Percentiles rank a stretch among this genome's conserved stretches.
Conservation (phyloP, 2,329 filamentous ascomycete species). For the Colletotrichum ledebouriae region DNA sequence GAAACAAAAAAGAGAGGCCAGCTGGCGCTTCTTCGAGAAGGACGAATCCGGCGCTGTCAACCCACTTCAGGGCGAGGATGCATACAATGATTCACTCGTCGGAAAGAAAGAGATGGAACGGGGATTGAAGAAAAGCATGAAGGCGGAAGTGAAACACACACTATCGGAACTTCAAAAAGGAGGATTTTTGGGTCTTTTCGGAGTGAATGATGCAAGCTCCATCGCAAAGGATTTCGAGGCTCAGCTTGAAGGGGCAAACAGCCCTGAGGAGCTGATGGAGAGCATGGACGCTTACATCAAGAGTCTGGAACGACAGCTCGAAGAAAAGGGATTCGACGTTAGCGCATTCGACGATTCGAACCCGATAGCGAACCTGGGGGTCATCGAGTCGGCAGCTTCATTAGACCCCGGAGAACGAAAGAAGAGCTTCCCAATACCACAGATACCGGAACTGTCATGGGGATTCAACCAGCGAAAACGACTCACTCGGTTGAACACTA, state of each 20-base stretch:
- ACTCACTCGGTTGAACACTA: constrained; percentile 53
- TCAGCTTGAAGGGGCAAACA: constrained; percentile 43
- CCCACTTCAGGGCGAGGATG: constrained; percentile 55
- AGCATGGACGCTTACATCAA: constrained; percentile 53
- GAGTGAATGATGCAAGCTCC: constrained; percentile 62
- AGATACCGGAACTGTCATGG: constrained; percentile 54
- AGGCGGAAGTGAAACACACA: constrained; percentile 46
- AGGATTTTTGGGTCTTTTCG: constrained; percentile 48
- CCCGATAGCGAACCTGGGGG: constrained; percentile 34
- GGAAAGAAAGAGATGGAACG: constrained; percentile 48
- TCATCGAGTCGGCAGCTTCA: constrained; percentile 38
- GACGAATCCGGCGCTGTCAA: constrained; percentile 54
- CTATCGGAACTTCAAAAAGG: constrained; percentile 47
- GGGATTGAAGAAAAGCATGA: constrained; percentile 46
- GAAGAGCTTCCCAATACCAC: constrained; percentile 46
- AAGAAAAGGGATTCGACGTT: constrained; percentile 35
- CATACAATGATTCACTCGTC: constrained; percentile 56
- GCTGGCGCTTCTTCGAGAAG: constrained; percentile 65
- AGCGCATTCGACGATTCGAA: constrained; percentile 37
- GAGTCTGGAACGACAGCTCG: constrained; percentile 47
- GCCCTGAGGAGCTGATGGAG: constrained; percentile 53
- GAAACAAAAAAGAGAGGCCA: constrained; percentile 38
- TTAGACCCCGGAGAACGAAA: constrained; percentile 43
- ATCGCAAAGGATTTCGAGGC: constrained; percentile 50
- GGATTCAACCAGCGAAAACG: constrained; percentile 56